phyloP scores from a whole-genome alignment of 257 asterid genomes.

The Sherardia arvensis region DNA sequence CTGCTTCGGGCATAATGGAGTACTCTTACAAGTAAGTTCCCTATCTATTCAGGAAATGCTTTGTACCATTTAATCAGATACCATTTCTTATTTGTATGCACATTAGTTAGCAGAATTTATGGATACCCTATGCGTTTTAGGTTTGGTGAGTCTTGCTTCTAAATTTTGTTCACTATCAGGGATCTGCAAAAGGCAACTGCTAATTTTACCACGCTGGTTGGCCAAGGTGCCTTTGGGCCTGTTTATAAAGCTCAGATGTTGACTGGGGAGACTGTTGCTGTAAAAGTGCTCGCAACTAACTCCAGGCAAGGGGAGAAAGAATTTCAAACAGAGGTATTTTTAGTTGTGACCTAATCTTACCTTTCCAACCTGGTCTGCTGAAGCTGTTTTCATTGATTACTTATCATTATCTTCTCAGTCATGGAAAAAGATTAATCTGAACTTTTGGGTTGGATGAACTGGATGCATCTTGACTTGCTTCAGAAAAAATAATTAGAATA shows the following conservation, averaged over 20 bases:
- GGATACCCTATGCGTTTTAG: neutral
- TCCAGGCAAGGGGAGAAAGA: conserved; percentile 95
- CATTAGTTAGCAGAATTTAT: neutral
- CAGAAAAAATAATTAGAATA: neutral
- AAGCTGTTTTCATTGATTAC: neutral
- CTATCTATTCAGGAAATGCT: conserved; percentile 1
- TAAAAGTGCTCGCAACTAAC: conserved; percentile 85
- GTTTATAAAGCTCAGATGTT: conserved; percentile 87
- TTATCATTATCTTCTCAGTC: neutral
- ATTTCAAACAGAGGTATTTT: conserved; percentile 82
- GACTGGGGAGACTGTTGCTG: conserved; percentile 82
- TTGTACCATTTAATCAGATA: neutral
- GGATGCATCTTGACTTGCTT: neutral
- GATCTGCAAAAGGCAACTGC: conserved; percentile 85
- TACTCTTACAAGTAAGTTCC: conserved; percentile 68
- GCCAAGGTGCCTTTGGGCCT: conserved; percentile 93
- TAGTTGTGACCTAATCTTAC: neutral
- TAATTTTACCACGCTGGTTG: conserved; percentile 78
- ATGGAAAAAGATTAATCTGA: neutral
- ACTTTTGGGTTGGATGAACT: neutral
- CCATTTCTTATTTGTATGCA: neutral
- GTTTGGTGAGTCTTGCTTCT: conserved; percentile 5
- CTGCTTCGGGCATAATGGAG: conserved; percentile 78
- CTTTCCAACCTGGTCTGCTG: neutral
- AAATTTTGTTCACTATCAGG: conserved; percentile 39